Base-by-base conservation (phyloP, 768 basidiomycete species). In the Leccinum arenicola region DNA sequence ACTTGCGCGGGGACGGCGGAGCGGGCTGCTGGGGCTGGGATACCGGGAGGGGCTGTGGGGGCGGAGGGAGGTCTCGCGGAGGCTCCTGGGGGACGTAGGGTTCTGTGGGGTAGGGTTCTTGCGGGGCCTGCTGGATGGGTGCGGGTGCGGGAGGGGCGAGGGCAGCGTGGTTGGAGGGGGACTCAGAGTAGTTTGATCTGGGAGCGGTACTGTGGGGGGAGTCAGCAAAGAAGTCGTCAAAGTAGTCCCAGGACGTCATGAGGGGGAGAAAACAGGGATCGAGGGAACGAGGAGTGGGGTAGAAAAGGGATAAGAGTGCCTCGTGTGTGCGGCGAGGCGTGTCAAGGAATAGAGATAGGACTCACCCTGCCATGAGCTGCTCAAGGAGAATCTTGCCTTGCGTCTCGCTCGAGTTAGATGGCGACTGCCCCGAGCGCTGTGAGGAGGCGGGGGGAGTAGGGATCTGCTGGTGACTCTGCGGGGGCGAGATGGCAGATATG, bases 361-460 rank as follows among this genome's bases (percentile, higher is more conserved):
- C 87, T 75, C 70, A 93, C 91, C 88, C 87, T 57, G 85, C 79
- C 85, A 93, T 89, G 60, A 93, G 77, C 69, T 91, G 88, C 64
- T 93, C 91, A 60, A 93, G 74, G 64, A 93, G 71, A 60, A 85
- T 78, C 75, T 91, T 90, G 58, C 87, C 86, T 69, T 89, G 88
- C 0, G 82, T 73, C 61, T 90, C 87, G 64, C 80, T 84, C 59
- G 11, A 69, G 61, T 80, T 82, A 12, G 82, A 76, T 4, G 84
- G 81, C 23, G 84, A 83, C 56, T 83, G 77, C 55, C 78, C 79
- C 14, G 85, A 77, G 67, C 84, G 74, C 61, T 81, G 78, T 17
- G 82, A 80, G 11, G 84, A 83, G 2, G 82, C 80, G 25, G 89
- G 89, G 11, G 88, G 88, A 0, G 87, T 86, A 12, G 88, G 87